Evolutionary conservation across 805 yeast species (phyloP), one percentile per base, ranked within the genome.

Genomic region (Pichia exigua): DNA sequence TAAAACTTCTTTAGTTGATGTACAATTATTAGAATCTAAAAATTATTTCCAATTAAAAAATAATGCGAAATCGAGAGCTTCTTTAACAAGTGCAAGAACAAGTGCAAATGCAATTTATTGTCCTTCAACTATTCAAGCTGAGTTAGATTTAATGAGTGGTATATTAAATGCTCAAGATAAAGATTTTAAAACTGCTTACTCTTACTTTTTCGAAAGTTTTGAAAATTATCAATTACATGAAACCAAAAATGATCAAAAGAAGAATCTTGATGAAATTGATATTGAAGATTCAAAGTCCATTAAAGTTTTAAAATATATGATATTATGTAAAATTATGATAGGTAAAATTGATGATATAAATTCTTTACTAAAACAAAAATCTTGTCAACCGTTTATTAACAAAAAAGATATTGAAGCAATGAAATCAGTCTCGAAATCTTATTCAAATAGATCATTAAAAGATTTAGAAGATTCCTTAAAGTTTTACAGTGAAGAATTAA

Each of bases 91-190:
- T 45, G 97, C 99, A 2, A 81, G 98, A 68, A 94, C 99, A 0
- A 85, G 95, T 3, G 99, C 99, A n/a, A 95, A 94, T 67, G 79
- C 97, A 22, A 88, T 94, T 48, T 95, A 91, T 72, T 87, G 96
- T 62, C 96, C 98, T 11, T 87, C 97, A n/a, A 73, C 83, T 48
- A 77, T 85, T 60, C 96, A 94, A 70, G 98, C 98, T 1, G 96
- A 90, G 65, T 77, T 94, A 50, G 99, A 94, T 66, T 79, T 88
- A 71, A 90, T 92, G 84, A 84, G 95, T 65, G 99, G 99, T 60
- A 83, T 92, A 51, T 77, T 94, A 56, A 95, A 92, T 71, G 96
- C 97, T 40, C 97, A 94, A 69, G 98, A 94, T 62, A 87, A 87
- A 67, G 99, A 94, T 68, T 95, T 87, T 72, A 87, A 88, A 65